These are phyloP conservation scores for Tuber calosporum DNA, from an alignment of 495 filamentous ascomycete genomes.

Conservation along the genomic window DNA sequence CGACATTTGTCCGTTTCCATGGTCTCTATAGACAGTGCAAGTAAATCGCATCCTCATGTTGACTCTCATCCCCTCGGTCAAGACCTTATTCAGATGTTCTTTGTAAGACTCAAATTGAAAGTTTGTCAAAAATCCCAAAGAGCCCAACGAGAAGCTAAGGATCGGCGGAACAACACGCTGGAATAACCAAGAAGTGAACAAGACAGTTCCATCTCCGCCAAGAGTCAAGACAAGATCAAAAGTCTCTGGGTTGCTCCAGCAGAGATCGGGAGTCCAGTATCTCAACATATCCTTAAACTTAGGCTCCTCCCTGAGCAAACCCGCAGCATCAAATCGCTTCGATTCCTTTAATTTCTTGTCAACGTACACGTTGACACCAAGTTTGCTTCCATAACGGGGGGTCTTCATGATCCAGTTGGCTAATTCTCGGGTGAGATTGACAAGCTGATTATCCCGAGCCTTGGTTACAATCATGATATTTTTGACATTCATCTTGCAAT, in stretches of 20 bases:
- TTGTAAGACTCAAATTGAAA: conserved; percentile 77
- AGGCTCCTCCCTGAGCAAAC: conserved; percentile 54
- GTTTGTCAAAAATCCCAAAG: conserved; percentile 90
- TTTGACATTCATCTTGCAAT: conserved; percentile 63
- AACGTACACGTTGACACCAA: conserved; percentile 68
- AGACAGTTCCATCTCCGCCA: conserved; percentile 92
- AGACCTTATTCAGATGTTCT: conserved; percentile 61
- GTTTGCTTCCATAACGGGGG: conserved; percentile 51
- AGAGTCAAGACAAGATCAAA: conserved; percentile 93
- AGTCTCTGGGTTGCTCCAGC: conserved; percentile 65
- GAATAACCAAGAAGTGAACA: conserved; percentile 95
- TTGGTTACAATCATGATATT: conserved; percentile 86
- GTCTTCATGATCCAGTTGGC: conserved; percentile 77
- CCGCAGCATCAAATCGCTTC: conserved; percentile 60
- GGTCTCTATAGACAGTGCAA: conserved; percentile 71
- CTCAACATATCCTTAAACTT: conserved; percentile 56
- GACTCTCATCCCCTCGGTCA: conserved; percentile 80
- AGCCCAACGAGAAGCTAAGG: conserved; percentile 82
- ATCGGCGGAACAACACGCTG: conserved; percentile 94
- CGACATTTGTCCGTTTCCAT: conserved; percentile 54
- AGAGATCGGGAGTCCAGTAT: conserved; percentile 78
- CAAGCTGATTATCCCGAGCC: conserved; percentile 72
- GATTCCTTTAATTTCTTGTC: conserved; percentile 65
- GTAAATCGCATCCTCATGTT: conserved; percentile 84
- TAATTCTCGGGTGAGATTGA: conserved; percentile 68